These are phyloP conservation scores for Wickerhamomyces kurtzmanii DNA, from an alignment of 805 yeast genomes.

Conservation along the genomic window DNA sequence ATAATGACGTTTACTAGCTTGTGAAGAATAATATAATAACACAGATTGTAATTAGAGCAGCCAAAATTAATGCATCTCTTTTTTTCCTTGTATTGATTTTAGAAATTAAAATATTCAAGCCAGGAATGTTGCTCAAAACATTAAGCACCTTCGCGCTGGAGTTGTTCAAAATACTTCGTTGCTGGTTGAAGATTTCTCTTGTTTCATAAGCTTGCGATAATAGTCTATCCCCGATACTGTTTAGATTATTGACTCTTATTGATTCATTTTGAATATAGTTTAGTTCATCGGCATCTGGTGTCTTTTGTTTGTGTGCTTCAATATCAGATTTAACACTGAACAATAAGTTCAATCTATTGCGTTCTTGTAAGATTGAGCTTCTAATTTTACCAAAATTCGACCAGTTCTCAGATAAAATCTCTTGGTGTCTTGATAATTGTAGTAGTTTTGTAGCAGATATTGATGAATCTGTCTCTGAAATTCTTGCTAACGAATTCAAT, in stretches of 20 bases:
- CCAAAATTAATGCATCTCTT: conserved; percentile 80
- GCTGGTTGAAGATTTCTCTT: conserved; percentile 72
- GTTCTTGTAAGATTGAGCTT: conserved; percentile 54
- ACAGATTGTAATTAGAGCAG: conserved; percentile 63
- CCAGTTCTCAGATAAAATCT: conserved; percentile 62
- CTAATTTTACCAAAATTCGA: conserved; percentile 51
- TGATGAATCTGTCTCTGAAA: conserved; percentile 44
- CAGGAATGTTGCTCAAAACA: conserved; percentile 68
- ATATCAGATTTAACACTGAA: conserved; percentile 75
- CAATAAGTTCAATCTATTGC: conserved; percentile 66
- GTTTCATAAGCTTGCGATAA: conserved; percentile 84
- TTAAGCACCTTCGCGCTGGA: conserved; percentile 57
- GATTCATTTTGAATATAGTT: conserved; percentile 76
- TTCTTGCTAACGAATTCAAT: conserved; percentile 38
- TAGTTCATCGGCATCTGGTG: conserved; percentile 34
- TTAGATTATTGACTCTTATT: conserved; percentile 60
- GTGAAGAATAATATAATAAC: conserved; percentile 57
- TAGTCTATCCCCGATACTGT: conserved; percentile 68
- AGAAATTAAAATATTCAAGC: conserved; percentile 62
- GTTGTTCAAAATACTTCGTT: conserved; percentile 50
- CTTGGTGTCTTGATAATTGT: conserved; percentile 78
- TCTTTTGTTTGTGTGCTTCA: conserved; percentile 47
- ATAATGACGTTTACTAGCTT: conserved; percentile 21
- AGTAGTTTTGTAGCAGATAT: conserved; percentile 68
- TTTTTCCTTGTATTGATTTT: conserved; percentile 83